Conservation (phyloP, 108 stramenopile species). For the Nitzschia putrida region DNA sequence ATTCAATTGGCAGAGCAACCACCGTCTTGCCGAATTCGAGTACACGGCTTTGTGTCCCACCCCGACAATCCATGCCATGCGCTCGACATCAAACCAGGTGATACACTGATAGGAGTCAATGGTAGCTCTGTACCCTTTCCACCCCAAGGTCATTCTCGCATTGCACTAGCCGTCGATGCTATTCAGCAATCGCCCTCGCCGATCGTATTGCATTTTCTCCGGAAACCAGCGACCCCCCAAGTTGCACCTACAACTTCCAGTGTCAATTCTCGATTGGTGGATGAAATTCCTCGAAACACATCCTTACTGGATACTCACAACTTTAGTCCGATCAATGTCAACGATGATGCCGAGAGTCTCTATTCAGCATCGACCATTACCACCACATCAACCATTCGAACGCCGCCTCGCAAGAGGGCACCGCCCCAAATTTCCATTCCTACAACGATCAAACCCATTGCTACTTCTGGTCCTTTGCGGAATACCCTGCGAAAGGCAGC, state of each 20-base stretch:
- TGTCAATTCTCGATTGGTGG: background rate
- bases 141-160: conserved; percentile 20
- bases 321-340: background rate
- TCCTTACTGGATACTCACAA: conserved; percentile 27
- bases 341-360: background rate
- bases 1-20: conserved; percentile 61
- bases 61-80: conserved; percentile 44
- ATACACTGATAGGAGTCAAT: conserved; percentile 75
- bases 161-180: conserved; percentile 21
- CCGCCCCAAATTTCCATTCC: background rate
- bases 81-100: conserved; percentile 62
- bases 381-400: background rate
- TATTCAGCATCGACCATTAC: conserved; percentile 22
- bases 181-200: conserved; percentile 50
- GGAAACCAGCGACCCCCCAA: background rate
- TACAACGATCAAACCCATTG: too few relatives aligned
- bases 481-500: too few relatives aligned
- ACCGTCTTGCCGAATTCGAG: conserved; percentile 13
- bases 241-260: background rate
- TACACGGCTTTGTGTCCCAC: conserved; percentile 29
- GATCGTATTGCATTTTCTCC: conserved; percentile 53
- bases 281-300: conserved; percentile 19
- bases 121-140: conserved; percentile 54
- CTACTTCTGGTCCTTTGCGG: too few relatives aligned
- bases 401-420: background rate